These are phyloP conservation scores for Ceratobasidium sp. DNA, from an alignment of 1,284 basidiomycete species.

Conservation along the genomic window DNA sequence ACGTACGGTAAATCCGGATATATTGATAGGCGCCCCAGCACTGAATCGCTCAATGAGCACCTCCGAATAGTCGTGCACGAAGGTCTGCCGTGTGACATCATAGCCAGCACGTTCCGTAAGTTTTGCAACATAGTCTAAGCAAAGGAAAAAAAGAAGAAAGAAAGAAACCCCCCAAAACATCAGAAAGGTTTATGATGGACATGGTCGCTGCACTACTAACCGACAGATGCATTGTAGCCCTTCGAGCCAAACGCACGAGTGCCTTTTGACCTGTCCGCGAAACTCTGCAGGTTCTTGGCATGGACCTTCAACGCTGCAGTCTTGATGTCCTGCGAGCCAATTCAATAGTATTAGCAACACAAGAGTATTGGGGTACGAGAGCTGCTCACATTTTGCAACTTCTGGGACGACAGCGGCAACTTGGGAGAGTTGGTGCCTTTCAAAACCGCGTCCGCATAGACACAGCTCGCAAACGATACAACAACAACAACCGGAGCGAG, in stretches of 20 bases:
- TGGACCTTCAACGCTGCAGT: conserved; percentile 26
- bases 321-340: conserved; percentile 23
- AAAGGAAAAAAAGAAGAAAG: too few relatives aligned
- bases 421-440: neutral
- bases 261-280: conserved; percentile 35
- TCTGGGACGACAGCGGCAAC: conserved; percentile 13
- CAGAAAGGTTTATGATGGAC: too few relatives aligned
- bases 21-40: conserved; percentile 16
- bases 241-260: conserved; percentile 35
- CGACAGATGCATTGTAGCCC: conserved; percentile 35
- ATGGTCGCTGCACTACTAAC: neutral
- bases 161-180: too few relatives aligned
- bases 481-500: conserved; percentile 13
- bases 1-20: conserved; percentile 18
- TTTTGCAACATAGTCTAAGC: conserved; percentile 31
- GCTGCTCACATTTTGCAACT: conserved; percentile 22
- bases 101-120: conserved; percentile 32
- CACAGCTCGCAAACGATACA: conserved; percentile 10
- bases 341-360: neutral
- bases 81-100: conserved; percentile 32
- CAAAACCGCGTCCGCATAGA: neutral
- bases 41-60: conserved; percentile 15
- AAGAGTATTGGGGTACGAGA: neutral
- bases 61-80: conserved; percentile 16
- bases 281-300: conserved; percentile 21